These are phyloP conservation scores for Clarkia xantiana DNA, from an alignment of 345 rosid genomes.

Conservation along the genomic window DNA sequence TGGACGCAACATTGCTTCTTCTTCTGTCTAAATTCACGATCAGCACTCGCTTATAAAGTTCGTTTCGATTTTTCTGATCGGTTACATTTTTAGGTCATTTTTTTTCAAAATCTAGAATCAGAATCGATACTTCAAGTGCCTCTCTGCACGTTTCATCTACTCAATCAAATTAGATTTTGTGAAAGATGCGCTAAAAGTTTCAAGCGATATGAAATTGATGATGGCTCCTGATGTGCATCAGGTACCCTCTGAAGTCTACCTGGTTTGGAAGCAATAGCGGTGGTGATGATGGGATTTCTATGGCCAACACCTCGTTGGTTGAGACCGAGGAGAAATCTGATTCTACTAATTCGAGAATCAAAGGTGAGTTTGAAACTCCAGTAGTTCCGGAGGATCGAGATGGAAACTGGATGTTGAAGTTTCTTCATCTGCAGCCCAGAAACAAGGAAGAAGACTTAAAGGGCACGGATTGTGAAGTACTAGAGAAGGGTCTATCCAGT, in stretches of 20 bases:
- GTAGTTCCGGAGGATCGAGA: conserved; percentile 18
- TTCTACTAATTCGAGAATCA: conserved; percentile 30
- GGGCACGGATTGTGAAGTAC: conserved; percentile 13
- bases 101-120: no score
- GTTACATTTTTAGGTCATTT: no score
- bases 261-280: conserved; percentile 26
- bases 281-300: conserved; percentile 34
- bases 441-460: conserved; percentile 29
- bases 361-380: conserved; percentile 10
- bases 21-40: no score
- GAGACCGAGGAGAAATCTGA: conserved; percentile 27
- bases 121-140: no score
- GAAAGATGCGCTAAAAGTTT: no score
- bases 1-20: no score
- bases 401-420: conserved; percentile 82
- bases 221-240: conserved; percentile 3
- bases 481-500: conserved; percentile 2
- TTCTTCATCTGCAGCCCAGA: conserved; percentile 58
- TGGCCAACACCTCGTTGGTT: conserved; percentile 43
- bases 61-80: no score
- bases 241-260: conserved; percentile 35
- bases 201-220: no score
- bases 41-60: no score
- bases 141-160: no score
- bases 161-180: no score